Evolutionary conservation across 768 basidiomycete species (phyloP), one percentile per base, ranked within the genome.

Genomic region (Tulasnella sp.): DNA sequence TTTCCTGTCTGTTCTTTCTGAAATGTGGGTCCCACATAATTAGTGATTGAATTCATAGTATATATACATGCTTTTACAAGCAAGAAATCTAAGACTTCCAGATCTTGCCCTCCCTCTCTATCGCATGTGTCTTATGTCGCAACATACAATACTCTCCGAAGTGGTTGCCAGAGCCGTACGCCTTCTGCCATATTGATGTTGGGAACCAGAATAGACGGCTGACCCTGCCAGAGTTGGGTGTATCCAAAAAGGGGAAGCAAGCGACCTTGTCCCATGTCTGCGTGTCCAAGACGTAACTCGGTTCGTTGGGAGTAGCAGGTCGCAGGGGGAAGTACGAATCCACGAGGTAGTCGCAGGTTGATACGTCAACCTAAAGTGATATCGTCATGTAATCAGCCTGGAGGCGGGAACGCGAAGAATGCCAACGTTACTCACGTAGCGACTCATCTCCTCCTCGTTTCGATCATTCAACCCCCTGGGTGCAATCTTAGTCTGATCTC

Each of bases 71-170:
- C 34, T 7, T n/a, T 48, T 48, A 11, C n/a, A 48, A 48, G 19
- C 42, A 38, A 38, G 34, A 38, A 38, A 5, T 15, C 34, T 38
- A 38, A 7, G 34, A 19, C 24, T 38, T 30, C 61, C 62, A 63
- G 24, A 44, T 54, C n/a, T 27, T 47, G 34, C 51, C 53, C 48
- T 67, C 65, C 45, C 66, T 51, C 26, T 26, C 32, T 43, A 42
- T 41, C 3, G 64, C 65, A 17, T 59, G 47, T 41, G 50, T 47
- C 56, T 48, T 60, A 34, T 90, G 85, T 70, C 77, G 82, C 62
- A 99, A 75, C 63, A 99, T 68, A 70, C 94, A 96, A 69, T 91
- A 96, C 66, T 97, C 90, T 1, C 95, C 95, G 70, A 79, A 96
- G 60, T 78, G 77, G 68, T 95, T 90, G n/a, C 48, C 48, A 15